These are phyloP conservation scores for Lachnellula cervina DNA, from an alignment of 2,329 filamentous ascomycete species.

Conservation along the genomic window DNA sequence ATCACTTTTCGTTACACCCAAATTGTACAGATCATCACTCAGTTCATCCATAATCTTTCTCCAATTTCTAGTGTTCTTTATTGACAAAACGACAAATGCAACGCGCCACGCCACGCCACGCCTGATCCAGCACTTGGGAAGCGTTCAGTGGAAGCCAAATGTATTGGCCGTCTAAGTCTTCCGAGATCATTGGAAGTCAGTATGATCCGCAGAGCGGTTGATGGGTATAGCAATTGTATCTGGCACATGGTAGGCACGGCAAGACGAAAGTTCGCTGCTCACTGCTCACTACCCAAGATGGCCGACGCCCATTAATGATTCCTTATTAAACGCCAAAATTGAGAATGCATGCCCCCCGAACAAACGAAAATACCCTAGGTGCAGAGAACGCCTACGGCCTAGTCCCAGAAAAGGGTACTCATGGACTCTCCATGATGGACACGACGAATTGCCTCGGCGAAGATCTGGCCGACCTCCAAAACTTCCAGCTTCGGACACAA, in stretches of 20 bases:
- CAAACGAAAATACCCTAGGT: constrained; percentile 5
- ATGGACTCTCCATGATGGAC: constrained; percentile 98
- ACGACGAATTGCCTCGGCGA: constrained; percentile 90
- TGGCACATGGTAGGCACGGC: constrained; percentile 16
- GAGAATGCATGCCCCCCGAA: constrained; percentile 8
- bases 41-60: neutral
- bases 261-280: constrained; percentile 6
- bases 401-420: constrained; percentile 73
- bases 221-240: constrained; percentile 31
- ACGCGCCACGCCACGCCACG: constrained; percentile 17
- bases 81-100: constrained; percentile 10
- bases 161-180: constrained; percentile 18
- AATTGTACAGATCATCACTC: no score
- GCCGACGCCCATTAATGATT: constrained; percentile 13
- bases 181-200: constrained; percentile 23
- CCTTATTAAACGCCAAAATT: constrained; percentile 20
- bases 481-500: constrained; percentile 86
- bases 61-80: constrained; percentile 12
- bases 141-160: constrained; percentile 25
- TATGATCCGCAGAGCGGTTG: constrained; percentile 20
- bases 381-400: constrained; percentile 43
- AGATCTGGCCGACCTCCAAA: constrained; percentile 83
- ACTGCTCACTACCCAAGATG: constrained; percentile 18
- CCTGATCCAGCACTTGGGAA: constrained; percentile 32
- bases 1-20: no score